Base-by-base conservation (phyloP, 257 asterid genomes). In the Haberlea rhodopensis region DNA sequence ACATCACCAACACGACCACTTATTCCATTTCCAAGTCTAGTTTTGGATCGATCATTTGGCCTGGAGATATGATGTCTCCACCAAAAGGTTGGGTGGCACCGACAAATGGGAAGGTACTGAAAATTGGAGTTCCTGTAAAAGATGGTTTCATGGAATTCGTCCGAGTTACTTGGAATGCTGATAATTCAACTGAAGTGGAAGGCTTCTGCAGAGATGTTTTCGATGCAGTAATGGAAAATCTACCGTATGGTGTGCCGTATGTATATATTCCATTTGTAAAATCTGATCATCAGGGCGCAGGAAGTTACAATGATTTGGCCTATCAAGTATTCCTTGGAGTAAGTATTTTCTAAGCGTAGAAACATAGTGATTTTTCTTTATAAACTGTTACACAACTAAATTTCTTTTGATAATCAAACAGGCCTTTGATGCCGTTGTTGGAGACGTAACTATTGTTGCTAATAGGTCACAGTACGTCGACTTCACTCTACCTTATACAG, bases 21-120 rank as follows among this genome's bases (percentile, higher is more conserved):
- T 66, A 76, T 27, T 68, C 79, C 9, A 70, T 58, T 29, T 74
- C 82, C 2, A 73, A n/a, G 49, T 32, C 65, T 9, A 77, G 73
- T 7, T 53, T 84, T 10, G 63, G 77, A 18, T 58, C 87, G 1
- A 77, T 81, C 8, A 73, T 77, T 49, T 85, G 89, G 87, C 89
- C 86, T 0, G 86, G 88, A 0, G 82, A 71, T 25, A 55, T 26
- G 3, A 45, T 67, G 6, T 26, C 66, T 32, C 51, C 66, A 2
- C 89, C 87, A 0, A 85, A 67, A 62, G 94, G 89, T 8, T 85
- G 87, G 89, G 85, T 66, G 5, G 51, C 77, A 5, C 87, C 94
- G 16, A 75, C 85, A 25, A 69, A 73, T n/a, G 84, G 82, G 10
- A 81, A 75, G 62, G 77, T 70, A 31, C 5, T 85, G 52, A 69